phyloP scores from a whole-genome alignment of 2,329 filamentous ascomycete species.

The Samsoniella hepiali region DNA sequence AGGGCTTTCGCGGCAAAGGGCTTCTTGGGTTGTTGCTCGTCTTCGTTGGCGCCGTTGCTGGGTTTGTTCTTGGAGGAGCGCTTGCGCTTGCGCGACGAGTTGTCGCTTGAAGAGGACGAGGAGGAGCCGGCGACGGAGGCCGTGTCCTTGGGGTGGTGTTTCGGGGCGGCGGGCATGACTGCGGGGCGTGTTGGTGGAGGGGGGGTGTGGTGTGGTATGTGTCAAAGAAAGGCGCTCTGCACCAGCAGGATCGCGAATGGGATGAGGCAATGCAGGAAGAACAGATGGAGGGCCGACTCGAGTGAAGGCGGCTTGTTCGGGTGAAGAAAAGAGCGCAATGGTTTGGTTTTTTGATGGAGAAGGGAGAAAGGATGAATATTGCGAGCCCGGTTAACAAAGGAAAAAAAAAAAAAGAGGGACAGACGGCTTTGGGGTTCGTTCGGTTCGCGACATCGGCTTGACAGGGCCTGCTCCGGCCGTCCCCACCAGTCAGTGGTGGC shows the following conservation, averaged over 20 bases:
- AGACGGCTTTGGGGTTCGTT: background rate
- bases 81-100: conserved; percentile 27
- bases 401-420: conserved; percentile 12
- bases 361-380: conserved; percentile 16
- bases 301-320: too few species aligned
- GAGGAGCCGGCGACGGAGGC: conserved; percentile 29
- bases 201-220: too few species aligned
- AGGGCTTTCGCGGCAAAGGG: conserved; percentile 30
- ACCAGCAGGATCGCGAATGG: too few species aligned
- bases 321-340: background rate
- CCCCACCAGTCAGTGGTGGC: background rate
- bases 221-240: too few species aligned
- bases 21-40: conserved; percentile 16
- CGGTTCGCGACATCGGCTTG: conserved; percentile 14
- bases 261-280: background rate
- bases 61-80: conserved; percentile 26
- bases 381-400: background rate
- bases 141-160: conserved; percentile 22
- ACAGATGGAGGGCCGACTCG: background rate
- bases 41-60: conserved; percentile 24
- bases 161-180: conserved; percentile 6
- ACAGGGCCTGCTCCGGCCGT: conserved; percentile 9
- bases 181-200: conserved; percentile 1
- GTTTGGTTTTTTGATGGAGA: background rate
- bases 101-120: conserved; percentile 31